These are phyloP conservation scores for Arthonia radiata DNA, from an alignment of 495 filamentous ascomycete species.

Conservation along the genomic window DNA sequence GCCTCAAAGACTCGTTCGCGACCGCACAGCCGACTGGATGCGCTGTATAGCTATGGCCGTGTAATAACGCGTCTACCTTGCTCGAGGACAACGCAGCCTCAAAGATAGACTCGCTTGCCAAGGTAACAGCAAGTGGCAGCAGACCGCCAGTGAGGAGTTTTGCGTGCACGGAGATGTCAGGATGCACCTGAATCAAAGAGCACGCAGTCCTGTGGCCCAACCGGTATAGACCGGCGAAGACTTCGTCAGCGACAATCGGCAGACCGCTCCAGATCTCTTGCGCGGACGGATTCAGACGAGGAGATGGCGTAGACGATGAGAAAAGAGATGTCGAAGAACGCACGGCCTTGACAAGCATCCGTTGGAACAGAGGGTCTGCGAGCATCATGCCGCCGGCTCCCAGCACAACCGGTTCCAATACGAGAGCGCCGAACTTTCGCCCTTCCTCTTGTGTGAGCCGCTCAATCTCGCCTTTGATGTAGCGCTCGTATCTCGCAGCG, in stretches of 20 bases:
- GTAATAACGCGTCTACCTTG: conserved; percentile 48
- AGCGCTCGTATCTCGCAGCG: conserved; percentile 20
- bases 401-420: conserved; percentile 50
- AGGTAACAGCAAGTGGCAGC: conserved; percentile 44
- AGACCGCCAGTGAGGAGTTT: conserved; percentile 59
- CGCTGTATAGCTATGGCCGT: conserved; percentile 64
- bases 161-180: conserved; percentile 52
- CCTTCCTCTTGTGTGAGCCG: too few relatives aligned
- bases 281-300: not conserved
- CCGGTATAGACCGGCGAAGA: conserved; percentile 60
- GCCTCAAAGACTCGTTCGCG: conserved; percentile 29
- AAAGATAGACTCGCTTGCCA: conserved; percentile 47
- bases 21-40: conserved; percentile 55
- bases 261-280: conserved; percentile 33
- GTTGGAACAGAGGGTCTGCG: conserved; percentile 61
- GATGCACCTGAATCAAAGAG: conserved; percentile 35
- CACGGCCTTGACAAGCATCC: conserved; percentile 33
- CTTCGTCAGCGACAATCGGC: conserved; percentile 55
- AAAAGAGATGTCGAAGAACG: conserved; percentile 13
- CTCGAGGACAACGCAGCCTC: conserved; percentile 37
- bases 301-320: conserved; percentile 5
- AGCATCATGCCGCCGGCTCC: conserved; percentile 60
- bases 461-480: too few relatives aligned
- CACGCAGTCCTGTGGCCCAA: conserved; percentile 39
- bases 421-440: too few relatives aligned